Evolutionary conservation across 495 filamentous ascomycete species (phyloP).

Genomic region (Aspergillus conjunctus): DNA sequence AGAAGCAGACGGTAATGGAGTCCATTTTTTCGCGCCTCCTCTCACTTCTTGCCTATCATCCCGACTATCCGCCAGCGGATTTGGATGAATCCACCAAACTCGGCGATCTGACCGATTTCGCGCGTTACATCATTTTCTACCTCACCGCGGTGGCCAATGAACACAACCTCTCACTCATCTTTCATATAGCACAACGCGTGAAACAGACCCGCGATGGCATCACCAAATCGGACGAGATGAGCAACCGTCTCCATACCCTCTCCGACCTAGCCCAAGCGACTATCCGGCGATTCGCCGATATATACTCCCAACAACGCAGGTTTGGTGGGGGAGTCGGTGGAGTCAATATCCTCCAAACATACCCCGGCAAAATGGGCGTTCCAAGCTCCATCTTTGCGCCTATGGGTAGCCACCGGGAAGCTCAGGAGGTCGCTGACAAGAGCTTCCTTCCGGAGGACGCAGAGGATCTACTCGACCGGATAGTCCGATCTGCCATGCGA

Average conservation of each 20-base stretch:
- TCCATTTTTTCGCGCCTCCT: slow-evolving; percentile 81
- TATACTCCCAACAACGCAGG: slow-evolving; percentile 52
- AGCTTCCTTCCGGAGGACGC: slow-evolving; percentile 80
- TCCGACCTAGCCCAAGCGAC: slow-evolving; percentile 84
- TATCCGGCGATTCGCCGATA: slow-evolving; percentile 76
- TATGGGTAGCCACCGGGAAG: slow-evolving; percentile 73
- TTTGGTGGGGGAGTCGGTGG: slow-evolving; percentile 63
- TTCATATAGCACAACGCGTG: slow-evolving; percentile 87
- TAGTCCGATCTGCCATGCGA: slow-evolving; percentile 54
- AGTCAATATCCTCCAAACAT: slow-evolving; percentile 75
- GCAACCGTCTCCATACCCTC: slow-evolving; percentile 71
- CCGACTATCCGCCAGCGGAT: slow-evolving; percentile 68
- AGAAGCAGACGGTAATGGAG: slow-evolving; percentile 70
- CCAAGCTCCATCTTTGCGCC: slow-evolving; percentile 75
- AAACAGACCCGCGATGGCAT: slow-evolving; percentile 88
- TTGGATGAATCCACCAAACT: slow-evolving; percentile 54
- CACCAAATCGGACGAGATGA: slow-evolving; percentile 54
- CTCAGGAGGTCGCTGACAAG: slow-evolving; percentile 81
- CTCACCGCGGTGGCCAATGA: slow-evolving; percentile 78
- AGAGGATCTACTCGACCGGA: slow-evolving; percentile 71
- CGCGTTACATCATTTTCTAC: slow-evolving; percentile 88
- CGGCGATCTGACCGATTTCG: slow-evolving; percentile 75
- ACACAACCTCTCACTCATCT: slow-evolving; percentile 85
- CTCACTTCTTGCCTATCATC: slow-evolving; percentile 90
- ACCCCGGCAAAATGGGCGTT: slow-evolving; percentile 77